A percentile compares a stretch with the other conserved stretches of the same genome.
phyloP scores from a whole-genome alignment of 2,329 filamentous ascomycete genomes.

The Epicoccum sorghinum region DNA sequence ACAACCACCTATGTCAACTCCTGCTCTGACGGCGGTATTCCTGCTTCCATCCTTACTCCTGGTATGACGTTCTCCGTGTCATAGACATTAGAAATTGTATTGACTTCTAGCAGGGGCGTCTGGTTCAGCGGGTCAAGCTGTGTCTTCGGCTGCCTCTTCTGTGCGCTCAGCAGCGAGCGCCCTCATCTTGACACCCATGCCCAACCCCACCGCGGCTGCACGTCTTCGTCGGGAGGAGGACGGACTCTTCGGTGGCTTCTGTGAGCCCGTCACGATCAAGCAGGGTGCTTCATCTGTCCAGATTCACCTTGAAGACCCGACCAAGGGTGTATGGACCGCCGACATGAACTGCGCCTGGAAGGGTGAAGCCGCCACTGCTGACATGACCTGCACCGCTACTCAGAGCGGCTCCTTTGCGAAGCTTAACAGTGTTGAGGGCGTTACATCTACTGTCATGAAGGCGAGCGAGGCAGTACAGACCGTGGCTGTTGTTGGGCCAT shows the following conservation, averaged over 20 bases:
- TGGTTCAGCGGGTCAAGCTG: neutral
- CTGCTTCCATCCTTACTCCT: constrained; percentile 4
- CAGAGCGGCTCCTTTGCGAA: constrained; percentile 18
- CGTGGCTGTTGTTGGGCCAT: constrained; percentile 21
- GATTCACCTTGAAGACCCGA: constrained; percentile 29
- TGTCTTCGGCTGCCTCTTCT: neutral
- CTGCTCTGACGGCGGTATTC: constrained; percentile 23
- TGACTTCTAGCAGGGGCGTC: constrained; percentile 6
- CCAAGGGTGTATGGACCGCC: constrained; percentile 24
- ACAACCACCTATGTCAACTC: constrained; percentile 32
- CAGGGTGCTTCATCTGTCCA: constrained; percentile 30
- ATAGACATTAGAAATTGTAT: neutral
- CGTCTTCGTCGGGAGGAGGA: constrained; percentile 25
- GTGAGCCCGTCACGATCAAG: constrained; percentile 32
- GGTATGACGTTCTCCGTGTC: constrained; percentile 1
- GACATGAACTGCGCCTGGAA: constrained; percentile 32
- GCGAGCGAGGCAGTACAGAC: constrained; percentile 13
- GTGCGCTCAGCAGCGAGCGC: neutral
- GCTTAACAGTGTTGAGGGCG: neutral
- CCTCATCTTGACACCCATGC: constrained; percentile 16
- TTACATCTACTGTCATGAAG: constrained; percentile 1
- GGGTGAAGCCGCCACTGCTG: constrained; percentile 27
- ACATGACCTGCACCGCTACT: constrained; percentile 29
- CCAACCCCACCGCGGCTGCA: constrained; percentile 23
- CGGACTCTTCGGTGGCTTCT: constrained; percentile 13